Percentiles rank a stretch among this genome's conserved stretches.
phyloP scores from a whole-genome alignment of 2,329 filamentous ascomycete species.

The Elsinoe australis region DNA sequence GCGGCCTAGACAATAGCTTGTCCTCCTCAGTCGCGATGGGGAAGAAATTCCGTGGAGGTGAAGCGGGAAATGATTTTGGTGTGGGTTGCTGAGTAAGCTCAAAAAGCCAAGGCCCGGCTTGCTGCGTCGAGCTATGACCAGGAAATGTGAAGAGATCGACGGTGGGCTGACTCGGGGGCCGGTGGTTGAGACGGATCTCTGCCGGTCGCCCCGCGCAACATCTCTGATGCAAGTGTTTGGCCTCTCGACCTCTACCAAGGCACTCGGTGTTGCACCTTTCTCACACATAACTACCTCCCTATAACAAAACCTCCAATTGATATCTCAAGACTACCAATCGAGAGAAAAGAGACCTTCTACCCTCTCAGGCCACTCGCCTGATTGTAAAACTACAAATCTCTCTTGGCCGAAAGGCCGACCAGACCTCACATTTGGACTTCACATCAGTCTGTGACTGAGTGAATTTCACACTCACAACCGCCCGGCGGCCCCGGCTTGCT shows the following conservation, averaged over 20 bases:
- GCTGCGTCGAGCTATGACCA: not conserved
- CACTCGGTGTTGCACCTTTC: not conserved
- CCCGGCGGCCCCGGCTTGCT: constrained; percentile 75
- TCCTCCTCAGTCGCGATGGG: constrained; percentile 21
- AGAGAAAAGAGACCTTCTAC: not conserved
- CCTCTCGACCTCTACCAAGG: not conserved
- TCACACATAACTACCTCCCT: not conserved
- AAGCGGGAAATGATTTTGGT: constrained; percentile 2
- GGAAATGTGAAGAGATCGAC: not conserved
- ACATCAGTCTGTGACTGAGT: constrained; percentile 29
- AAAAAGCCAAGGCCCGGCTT: not conserved
- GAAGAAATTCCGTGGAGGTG: constrained; percentile 11
- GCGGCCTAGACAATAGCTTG: constrained; percentile 19
- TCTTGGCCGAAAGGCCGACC: constrained; percentile 16
- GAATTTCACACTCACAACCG: constrained; percentile 43
- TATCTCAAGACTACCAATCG: not conserved
- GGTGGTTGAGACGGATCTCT: not conserved
- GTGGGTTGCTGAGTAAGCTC: constrained; percentile 15
- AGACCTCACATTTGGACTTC: not conserved
- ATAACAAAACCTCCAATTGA: constrained; percentile 7
- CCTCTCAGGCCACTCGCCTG: constrained; percentile 13
- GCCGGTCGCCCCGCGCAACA: not conserved
- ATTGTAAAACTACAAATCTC: constrained; percentile 9
- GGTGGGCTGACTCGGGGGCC: not conserved
- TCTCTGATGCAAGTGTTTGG: not conserved